Evolutionary conservation across 2,329 filamentous ascomycete genomes (phyloP).

Genomic region (Xylaria polymorpha): DNA sequence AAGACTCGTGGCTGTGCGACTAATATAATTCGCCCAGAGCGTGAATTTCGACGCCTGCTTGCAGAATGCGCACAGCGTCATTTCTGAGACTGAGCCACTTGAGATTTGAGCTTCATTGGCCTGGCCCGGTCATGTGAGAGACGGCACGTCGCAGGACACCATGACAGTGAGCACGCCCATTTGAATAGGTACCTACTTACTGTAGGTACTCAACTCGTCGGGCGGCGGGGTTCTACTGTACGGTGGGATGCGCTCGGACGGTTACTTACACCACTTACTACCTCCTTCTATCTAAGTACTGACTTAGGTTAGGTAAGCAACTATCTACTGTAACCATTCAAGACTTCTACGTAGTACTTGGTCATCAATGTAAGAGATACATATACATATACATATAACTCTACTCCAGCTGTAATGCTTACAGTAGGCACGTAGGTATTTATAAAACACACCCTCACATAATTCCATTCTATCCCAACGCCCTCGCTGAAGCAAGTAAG

Average conservation of each 20-base stretch:
- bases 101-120: conserved; percentile 8
- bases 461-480: conserved; percentile 18
- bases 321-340: not conserved
- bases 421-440: no score
- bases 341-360: not conserved
- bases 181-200: not conserved
- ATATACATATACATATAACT: no score
- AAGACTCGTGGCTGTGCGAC: conserved; percentile 31
- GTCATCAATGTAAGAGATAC: not conserved
- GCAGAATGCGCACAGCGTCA: conserved; percentile 25
- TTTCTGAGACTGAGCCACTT: conserved; percentile 7
- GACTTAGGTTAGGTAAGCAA: not conserved
- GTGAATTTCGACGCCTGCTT: conserved; percentile 4
- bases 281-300: not conserved
- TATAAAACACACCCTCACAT: conserved; percentile 11
- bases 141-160: conserved; percentile 22
- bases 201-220: not conserved
- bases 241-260: not conserved
- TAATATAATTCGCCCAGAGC: conserved; percentile 18
- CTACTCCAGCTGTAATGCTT: no score
- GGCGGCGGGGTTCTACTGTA: not conserved
- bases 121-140: conserved; percentile 16
- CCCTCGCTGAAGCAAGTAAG: conserved; percentile 1
- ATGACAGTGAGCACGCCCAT: conserved; percentile 8
- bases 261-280: not conserved